Evolutionary conservation across 2,329 filamentous ascomycete genomes (phyloP), one percentile per base, ranked within the genome.

Genomic region (Neonectria neomacrospora): DNA sequence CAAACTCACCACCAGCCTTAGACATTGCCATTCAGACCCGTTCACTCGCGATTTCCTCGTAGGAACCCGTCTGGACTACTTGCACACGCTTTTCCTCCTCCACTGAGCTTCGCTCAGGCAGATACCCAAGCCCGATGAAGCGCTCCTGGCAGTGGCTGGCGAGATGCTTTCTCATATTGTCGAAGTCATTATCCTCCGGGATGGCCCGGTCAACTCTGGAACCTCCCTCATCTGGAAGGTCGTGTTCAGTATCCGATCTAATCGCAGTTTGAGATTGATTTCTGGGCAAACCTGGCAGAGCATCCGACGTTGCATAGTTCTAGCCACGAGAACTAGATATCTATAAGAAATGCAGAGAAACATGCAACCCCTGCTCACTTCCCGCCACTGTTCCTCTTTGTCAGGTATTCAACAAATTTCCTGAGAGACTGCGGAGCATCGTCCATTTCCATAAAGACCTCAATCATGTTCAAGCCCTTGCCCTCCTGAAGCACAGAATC

Each of bases 231-330:
- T 67, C n/a, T 68, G 66, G 66, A 68, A 66, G 61, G 66, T 61
- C 48, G 7, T 23, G 2, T 18, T 30, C 9, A 9, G 26, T n/a
- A 30, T 41, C 11, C 0, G 8, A 48, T 48, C 23, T 12, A 16
- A 11, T 34, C 52, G 22, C 10, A 4, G 14, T 69, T 69, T 44
- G 67, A 69, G 41, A 61, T 62, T n/a, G 62, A 63, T 9, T 69
- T 69, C 30, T 69, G 67, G 67, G 48, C 63, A 1, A 64, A 63
- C 44, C 58, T 69, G 5, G 67, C 67, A n/a, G 67, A 67, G 23
- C 67, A 69, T 28, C 67, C 67, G 3, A 67, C 67, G 11, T 42
- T 68, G 56, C 50, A 41, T 7, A 2, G 14, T 5, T 6, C 32
- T 18, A 28, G 37, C 52, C 45, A 48, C 5, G 45, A 26, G 5